Conservation (phyloP, 306 rosid genomes). For the Glycine soja region DNA sequence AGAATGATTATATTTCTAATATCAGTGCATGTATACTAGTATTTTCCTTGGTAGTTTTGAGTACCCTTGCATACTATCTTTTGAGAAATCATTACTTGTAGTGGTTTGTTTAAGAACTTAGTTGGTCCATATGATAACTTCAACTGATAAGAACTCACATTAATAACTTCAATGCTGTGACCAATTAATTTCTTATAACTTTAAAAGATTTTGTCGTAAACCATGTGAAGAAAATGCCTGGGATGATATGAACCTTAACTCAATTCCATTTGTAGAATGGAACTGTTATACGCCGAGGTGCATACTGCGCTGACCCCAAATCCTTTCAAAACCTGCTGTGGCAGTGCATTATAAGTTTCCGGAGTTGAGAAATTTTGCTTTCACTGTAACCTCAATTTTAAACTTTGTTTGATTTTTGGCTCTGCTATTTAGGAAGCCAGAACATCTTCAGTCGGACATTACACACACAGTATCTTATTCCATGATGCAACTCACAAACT, state of each 20-base stretch:
- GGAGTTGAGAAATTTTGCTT: not conserved
- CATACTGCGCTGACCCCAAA: not conserved
- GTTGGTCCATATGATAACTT: not conserved
- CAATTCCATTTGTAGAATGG: not conserved
- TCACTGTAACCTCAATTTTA: not conserved
- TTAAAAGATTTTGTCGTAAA: not conserved
- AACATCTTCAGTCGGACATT: not conserved
- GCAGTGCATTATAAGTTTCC: too few relatives aligned
- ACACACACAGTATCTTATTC: not conserved
- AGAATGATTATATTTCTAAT: not conserved
- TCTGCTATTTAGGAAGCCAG: not conserved
- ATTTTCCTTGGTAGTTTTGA: not conserved
- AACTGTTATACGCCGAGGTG: not conserved
- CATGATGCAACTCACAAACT: too few relatives aligned
- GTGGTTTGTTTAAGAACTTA: not conserved
- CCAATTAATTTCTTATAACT: not conserved
- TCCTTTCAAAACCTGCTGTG: not conserved
- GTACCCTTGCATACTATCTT: not conserved
- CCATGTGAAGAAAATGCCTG: not conserved
- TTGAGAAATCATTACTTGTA: not conserved
- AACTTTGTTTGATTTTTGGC: not conserved
- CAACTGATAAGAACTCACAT: not conserved
- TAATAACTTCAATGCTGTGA: not conserved
- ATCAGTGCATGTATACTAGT: not conserved
- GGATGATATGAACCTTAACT: not conserved